phyloP scores from a whole-genome alignment of 495 filamentous ascomycete genomes.

The Bryoglossum gracile region DNA sequence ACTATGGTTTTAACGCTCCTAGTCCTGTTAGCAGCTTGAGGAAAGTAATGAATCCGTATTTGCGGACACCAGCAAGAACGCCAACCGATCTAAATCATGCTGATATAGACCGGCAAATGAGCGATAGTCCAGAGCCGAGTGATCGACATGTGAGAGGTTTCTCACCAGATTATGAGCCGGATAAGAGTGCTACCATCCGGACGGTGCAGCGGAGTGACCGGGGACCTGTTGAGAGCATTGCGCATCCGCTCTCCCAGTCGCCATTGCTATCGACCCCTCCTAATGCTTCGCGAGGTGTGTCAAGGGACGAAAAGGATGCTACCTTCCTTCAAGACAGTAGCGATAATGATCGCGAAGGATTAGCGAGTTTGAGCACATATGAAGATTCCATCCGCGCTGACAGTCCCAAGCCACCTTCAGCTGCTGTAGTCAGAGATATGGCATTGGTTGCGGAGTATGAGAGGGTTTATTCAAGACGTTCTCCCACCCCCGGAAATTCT shows the following conservation, averaged over 20 bases:
- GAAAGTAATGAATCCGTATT: constrained; percentile 84
- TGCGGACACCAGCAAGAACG: constrained; percentile 31
- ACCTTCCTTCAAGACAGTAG: constrained; percentile 46
- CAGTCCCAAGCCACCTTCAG: background rate
- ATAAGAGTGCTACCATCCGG: constrained; percentile 51
- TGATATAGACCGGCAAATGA: constrained; percentile 15
- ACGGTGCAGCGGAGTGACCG: constrained; percentile 35
- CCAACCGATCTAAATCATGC: constrained; percentile 21
- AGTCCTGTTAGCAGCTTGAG: constrained; percentile 87
- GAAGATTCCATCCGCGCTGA: background rate
- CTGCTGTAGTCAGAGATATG: constrained; percentile 20
- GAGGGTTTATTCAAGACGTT: constrained; percentile 11
- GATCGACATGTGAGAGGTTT: constrained; percentile 39
- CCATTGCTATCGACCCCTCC: constrained; percentile 1
- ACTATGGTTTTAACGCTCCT: no score
- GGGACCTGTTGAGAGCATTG: constrained; percentile 6
- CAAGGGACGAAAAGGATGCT: constrained; percentile 30
- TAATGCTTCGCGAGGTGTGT: background rate
- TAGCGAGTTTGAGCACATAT: background rate
- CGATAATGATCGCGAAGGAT: constrained; percentile 36
- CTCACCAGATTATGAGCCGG: constrained; percentile 58
- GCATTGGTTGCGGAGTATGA: constrained; percentile 17
- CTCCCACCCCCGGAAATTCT: constrained; percentile 11
- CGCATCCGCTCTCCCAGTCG: background rate
- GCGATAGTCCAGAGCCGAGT: constrained; percentile 17